Conservation (phyloP, 805 yeast genomes). For the Pichia exigua region DNA sequence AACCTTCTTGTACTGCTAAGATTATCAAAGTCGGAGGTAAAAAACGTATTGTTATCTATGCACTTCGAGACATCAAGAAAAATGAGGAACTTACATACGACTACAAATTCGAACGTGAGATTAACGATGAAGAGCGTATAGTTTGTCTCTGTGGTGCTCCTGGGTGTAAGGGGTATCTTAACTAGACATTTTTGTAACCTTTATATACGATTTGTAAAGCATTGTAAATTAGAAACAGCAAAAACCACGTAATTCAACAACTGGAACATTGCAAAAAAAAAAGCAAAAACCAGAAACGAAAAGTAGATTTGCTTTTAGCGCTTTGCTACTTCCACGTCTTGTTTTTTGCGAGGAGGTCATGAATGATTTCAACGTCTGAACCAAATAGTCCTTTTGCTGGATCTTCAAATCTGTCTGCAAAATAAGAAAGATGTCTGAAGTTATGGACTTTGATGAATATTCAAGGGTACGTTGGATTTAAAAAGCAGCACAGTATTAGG, state of each 20-base stretch:
- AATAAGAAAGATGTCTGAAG: conserved; percentile 39
- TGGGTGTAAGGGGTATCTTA: conserved; percentile 86
- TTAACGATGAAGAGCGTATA: conserved; percentile 78
- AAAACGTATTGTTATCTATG: conserved; percentile 91
- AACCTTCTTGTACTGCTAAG: conserved; percentile 95
- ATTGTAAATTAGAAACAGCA: not conserved
- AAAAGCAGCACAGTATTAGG: not conserved
- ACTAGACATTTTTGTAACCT: conserved; percentile 30
- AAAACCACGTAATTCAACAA: not conserved
- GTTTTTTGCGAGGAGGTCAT: not conserved
- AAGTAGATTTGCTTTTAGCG: no score
- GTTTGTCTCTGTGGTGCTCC: conserved; percentile 94
- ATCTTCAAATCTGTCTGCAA: not conserved
- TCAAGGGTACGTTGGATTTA: conserved; percentile 38
- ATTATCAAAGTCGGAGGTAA: conserved; percentile 91
- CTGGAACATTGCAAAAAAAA: not conserved
- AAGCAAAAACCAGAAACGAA: not conserved
- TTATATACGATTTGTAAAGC: not conserved
- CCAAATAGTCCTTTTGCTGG: not conserved
- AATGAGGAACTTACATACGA: conserved; percentile 94
- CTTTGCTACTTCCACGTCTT: not conserved
- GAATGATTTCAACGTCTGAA: not conserved
- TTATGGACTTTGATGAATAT: conserved; percentile 57
- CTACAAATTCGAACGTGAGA: conserved; percentile 89
- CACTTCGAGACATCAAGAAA: conserved; percentile 76